Base-by-base conservation (phyloP, 768 basidiomycete genomes). In the Tylopilus sp. region DNA sequence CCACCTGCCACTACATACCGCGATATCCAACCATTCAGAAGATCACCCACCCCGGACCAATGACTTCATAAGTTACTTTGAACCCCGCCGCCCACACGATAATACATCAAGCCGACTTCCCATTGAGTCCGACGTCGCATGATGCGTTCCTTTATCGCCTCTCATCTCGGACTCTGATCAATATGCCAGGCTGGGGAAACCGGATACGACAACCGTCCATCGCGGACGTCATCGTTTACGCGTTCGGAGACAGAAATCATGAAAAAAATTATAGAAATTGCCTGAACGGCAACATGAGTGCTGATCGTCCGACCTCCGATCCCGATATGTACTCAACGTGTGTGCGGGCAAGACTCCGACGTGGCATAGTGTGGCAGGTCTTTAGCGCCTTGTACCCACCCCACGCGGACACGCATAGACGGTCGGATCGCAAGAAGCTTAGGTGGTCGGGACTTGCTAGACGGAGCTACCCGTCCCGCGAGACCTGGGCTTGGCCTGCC, bases 141-240 rank as follows among this genome's bases (percentile, higher is more conserved):
- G 19, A 45, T 21, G 38, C 29, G 6, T 12, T 26, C 31, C 22
- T 41, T 51, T 31, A 46, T 58, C 50, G 28, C 34, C 19, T 42
- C 33, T 41, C 60, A 54, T 63, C 52, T 69, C 64, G 65, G 67
- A 22, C 54, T 66, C 63, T 67, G 60, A 67, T 61, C 40, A 36
- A 19, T 12, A 31, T 31, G 12, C 31, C 31, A 13, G 6, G 34
- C 42, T 63, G 60, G 63, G 54, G 59, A 63, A 63, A 24, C 17
- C 48, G 49, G 33, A 53, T 36, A 45, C 41, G 19, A 52, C 26
- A 49, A 31, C 24, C 38, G 40, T 12, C 22, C 19, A 21, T 46
- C 50, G 12, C 24, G 4, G 41, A 52, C 37, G 50, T 55, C 48
- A 58, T 26, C 29, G 25, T 45, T 30, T 16, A 36, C 34, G 34